phyloP scores from a whole-genome alignment of 768 basidiomycete species.

The Phaeolepiota aurea region DNA sequence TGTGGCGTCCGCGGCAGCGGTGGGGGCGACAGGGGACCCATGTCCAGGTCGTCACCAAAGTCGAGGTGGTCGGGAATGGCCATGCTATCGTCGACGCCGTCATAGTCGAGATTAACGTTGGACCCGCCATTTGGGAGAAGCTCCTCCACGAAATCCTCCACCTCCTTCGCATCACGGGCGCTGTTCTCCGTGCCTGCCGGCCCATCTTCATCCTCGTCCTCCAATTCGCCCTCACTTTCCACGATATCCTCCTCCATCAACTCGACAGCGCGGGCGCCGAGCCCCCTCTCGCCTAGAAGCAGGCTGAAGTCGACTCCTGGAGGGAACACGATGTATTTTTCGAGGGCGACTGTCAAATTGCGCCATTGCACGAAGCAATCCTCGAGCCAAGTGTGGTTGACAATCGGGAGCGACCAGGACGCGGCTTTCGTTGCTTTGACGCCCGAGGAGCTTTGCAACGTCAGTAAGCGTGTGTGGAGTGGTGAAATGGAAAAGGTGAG shows the following conservation, averaged over 20 bases:
- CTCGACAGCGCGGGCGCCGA: conserved; percentile 21
- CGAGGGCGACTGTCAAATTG: conserved; percentile 49
- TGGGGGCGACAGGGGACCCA: background rate
- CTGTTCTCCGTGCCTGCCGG: background rate
- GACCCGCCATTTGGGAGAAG: too few relatives aligned
- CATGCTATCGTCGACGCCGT: background rate
- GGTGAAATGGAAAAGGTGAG: background rate
- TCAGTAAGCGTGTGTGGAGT: background rate
- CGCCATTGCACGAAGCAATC: conserved; percentile 83
- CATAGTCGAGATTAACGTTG: background rate
- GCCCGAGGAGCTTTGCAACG: conserved; percentile 27
- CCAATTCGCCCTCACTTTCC: conserved; percentile 11
- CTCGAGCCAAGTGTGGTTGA: conserved; percentile 80
- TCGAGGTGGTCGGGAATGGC: background rate
- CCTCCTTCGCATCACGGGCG: background rate
- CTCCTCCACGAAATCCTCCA: background rate
- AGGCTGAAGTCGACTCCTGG: conserved; percentile 55
- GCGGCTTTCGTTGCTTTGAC: conserved; percentile 67
- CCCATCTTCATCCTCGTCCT: conserved; percentile 3
- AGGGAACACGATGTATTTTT: conserved; percentile 66
- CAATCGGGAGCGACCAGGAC: conserved; percentile 66
- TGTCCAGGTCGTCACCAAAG: background rate
- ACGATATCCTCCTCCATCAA: conserved; percentile 14
- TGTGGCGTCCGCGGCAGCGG: background rate
- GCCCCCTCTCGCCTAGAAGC: conserved; percentile 32